Evolutionary conservation across 768 basidiomycete genomes (phyloP).

Genomic region (Suillus sp.): DNA sequence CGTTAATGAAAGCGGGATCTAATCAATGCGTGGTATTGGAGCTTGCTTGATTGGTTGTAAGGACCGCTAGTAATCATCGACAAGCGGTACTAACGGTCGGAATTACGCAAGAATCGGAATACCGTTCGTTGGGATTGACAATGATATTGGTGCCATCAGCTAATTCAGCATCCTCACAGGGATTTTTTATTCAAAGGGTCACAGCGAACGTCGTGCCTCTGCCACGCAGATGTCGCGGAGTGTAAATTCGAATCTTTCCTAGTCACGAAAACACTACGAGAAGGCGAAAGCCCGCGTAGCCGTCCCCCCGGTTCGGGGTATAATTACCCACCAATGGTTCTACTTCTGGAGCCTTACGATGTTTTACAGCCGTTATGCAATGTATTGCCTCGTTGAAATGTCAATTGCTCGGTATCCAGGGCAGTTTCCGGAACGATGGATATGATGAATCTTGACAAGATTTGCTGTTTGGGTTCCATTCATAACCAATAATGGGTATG

Average conservation of each 20-base stretch:
- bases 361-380: conserved; percentile 1
- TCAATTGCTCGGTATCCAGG: too few relatives aligned
- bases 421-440: conserved; percentile 21
- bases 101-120: not conserved
- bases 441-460: conserved; percentile 25
- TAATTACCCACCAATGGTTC: conserved; percentile 2
- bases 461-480: conserved; percentile 27
- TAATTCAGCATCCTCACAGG: not conserved
- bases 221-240: conserved; percentile 37
- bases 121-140: not conserved
- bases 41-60: not conserved
- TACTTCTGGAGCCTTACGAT: not conserved
- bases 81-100: not conserved
- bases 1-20: not conserved
- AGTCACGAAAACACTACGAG: not conserved
- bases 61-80: not conserved
- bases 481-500: conserved; percentile 27
- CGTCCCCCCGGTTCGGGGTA: not conserved
- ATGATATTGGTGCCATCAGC: not conserved
- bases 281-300: not conserved
- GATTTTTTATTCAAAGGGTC: not conserved
- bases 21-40: not conserved
- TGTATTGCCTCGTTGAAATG: conserved; percentile 6
- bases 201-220: not conserved
- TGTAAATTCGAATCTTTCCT: conserved; percentile 20